phyloP scores from a whole-genome alignment of 2,329 filamentous ascomycete genomes.

The Xylaria sp. region DNA sequence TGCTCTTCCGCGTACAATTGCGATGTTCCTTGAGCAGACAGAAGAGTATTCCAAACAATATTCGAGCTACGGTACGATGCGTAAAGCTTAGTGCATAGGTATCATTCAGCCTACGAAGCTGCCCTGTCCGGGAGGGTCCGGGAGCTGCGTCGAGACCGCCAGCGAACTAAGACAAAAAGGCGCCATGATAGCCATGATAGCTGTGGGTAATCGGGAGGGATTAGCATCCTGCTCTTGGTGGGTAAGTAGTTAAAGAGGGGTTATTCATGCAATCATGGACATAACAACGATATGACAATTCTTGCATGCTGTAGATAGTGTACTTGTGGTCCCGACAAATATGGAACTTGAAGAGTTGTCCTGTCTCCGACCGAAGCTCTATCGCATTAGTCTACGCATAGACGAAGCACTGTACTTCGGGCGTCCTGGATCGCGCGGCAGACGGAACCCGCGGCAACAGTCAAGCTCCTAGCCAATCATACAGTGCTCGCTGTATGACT shows the following conservation, averaged over 20 bases:
- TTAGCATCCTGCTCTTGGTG: conserved; percentile 19
- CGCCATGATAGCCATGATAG: background rate
- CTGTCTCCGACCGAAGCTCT: background rate
- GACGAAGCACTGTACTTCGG: background rate
- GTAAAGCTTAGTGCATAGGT: conserved; percentile 1
- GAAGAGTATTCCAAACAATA: background rate
- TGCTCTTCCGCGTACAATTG: conserved; percentile 2
- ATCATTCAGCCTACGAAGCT: conserved; percentile 27
- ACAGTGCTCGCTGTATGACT: background rate
- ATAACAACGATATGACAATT: background rate
- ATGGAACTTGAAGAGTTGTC: background rate
- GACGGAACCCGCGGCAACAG: background rate
- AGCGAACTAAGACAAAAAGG: background rate
- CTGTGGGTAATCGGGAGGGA: conserved; percentile 13
- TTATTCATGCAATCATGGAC: background rate
- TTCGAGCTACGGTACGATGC: background rate
- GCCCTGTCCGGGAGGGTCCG: conserved; percentile 1
- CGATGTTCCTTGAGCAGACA: background rate
- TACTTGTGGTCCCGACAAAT: background rate
- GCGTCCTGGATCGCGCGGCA: background rate
- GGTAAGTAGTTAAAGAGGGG: conserved; percentile 9
- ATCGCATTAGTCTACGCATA: background rate
- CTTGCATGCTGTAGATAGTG: background rate
- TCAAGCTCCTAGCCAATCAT: background rate
- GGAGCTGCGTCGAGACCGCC: background rate